Base-by-base conservation (phyloP, 176 grass and related monocot species). In the Oryza longistaminata region DNA sequence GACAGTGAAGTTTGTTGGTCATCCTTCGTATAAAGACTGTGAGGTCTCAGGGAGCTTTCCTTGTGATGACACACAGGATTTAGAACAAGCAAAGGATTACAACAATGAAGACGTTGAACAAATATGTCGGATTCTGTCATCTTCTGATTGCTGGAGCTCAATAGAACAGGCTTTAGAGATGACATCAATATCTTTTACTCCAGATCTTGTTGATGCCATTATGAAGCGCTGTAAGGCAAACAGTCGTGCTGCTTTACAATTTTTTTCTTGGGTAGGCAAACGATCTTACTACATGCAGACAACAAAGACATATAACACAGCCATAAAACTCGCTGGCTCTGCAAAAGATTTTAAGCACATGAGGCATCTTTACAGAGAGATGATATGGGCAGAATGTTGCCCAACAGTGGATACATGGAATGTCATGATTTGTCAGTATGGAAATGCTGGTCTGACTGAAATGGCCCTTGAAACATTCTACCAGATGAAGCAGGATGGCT, bases 311-410 rank as follows among this genome's bases (percentile, higher is more conserved):
- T 95, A 93, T 74, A 97, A 90, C 80, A 80, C 86, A 64, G 95
- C 92, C 82, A 97, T 97, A 79, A 97, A 97, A 86, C 85, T 97
- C 34, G 82, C 89, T 34, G 92, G 95, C 11, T 85, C 85, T 44
- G 87, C 88, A 64, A 97, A 97, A 86, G 91, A 97, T 90, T 97
- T 95, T 77, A 87, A 87, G 78, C 91, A 95, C 78, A 97, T 95
- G 95, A 81, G 92, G 68, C 86, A 81, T 73, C 90, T 97, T 79
- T 93, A 90, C 80, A 86, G 66, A 86, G 87, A 97, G 91, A 95
- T 97, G 95, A 73, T 66, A 71, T 88, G 90, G 88, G 79, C 70
- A 10, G 68, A 74, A 77, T 88, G 88, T 64, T 78, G 61, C 76
- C 79, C 90, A 37, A 93, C 75, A 12, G 48, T 88, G 66, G 87